These are phyloP conservation scores for Prunus armeniaca DNA, from an alignment of 306 rosid genomes.

Conservation along the genomic window DNA sequence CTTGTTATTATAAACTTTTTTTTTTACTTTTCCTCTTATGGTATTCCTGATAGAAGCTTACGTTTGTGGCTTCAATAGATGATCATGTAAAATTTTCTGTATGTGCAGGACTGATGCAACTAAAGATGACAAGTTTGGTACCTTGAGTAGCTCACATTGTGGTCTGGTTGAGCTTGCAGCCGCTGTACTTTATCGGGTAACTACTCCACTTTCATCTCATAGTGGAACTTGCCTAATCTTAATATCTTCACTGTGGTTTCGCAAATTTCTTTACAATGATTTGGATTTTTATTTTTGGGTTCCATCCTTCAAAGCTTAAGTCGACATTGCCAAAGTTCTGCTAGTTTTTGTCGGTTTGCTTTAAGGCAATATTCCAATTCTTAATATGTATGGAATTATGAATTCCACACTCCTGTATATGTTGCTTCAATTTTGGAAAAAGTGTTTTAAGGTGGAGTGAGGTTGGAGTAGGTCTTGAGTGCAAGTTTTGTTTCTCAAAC, in stretches of 20 bases:
- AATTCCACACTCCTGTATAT: not conserved
- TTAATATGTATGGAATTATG: not conserved
- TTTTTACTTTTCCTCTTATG: not conserved
- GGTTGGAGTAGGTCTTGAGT: not conserved
- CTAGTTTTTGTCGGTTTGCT: conserved; percentile 7
- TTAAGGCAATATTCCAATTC: conserved; percentile 10
- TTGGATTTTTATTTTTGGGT: not conserved
- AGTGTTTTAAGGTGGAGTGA: conserved; percentile 11
- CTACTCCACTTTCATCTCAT: conserved; percentile 10
- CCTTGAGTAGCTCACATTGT: conserved; percentile 63
- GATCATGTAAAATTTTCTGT: conserved; percentile 18
- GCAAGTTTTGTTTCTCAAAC: not conserved
- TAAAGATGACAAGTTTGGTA: conserved; percentile 82
- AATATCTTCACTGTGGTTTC: not conserved
- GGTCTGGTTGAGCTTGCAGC: conserved; percentile 89
- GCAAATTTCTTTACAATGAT: not conserved
- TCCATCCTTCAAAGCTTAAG: conserved; percentile 5
- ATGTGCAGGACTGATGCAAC: conserved; percentile 64
- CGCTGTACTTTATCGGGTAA: conserved; percentile 68
- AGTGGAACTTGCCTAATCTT: not conserved
- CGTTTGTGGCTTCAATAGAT: conserved; percentile 11
- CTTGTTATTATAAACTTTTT: not conserved
- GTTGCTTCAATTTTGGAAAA: not conserved
- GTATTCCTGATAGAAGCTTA: conserved; percentile 22
- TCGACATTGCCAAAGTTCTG: conserved; percentile 8